Evolutionary conservation across 352 stramenopile species (phyloP).

Genomic region (Phytopythium delawarense): DNA sequence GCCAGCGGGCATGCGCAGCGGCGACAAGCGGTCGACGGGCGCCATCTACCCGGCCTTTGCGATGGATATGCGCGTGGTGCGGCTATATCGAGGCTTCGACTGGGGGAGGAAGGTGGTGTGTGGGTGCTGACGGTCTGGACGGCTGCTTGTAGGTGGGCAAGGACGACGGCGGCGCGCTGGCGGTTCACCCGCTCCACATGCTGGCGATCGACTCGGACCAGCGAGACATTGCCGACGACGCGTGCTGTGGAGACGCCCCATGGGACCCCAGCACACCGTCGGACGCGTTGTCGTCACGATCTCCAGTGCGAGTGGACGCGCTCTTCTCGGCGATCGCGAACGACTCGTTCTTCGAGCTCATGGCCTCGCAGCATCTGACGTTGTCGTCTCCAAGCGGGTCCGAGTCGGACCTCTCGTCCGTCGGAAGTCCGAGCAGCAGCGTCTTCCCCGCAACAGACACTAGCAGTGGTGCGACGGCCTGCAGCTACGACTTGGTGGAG

Average conservation of each 20-base stretch:
- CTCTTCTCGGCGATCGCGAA: conserved; percentile 22
- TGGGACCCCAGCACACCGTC: neutral
- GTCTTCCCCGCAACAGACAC: neutral
- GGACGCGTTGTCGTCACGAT: neutral
- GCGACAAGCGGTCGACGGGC: neutral
- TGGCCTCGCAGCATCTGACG: conserved; percentile 16
- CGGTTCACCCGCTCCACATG: neutral
- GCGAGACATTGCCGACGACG: neutral
- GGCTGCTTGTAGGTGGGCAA: neutral
- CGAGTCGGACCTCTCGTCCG: conserved; percentile 6
- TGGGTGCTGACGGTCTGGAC: no score
- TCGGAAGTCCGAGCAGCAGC: neutral
- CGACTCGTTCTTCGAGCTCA: conserved; percentile 21
- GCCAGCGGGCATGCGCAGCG: neutral
- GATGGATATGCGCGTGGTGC: conserved; percentile 6
- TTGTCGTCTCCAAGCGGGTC: conserved; percentile 8
- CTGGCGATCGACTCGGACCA: neutral
- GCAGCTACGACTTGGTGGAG: conserved; percentile 2
- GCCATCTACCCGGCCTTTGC: conserved; percentile 8
- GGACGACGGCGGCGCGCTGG: neutral
- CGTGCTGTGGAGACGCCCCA: neutral
- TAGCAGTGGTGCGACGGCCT: neutral
- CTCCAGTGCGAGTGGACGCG: conserved; percentile 1
- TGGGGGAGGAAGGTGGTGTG: no score
- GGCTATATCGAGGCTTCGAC: no score